Evolutionary conservation across 345 rosid genomes (phyloP).

Genomic region (Sonneratia alba): DNA sequence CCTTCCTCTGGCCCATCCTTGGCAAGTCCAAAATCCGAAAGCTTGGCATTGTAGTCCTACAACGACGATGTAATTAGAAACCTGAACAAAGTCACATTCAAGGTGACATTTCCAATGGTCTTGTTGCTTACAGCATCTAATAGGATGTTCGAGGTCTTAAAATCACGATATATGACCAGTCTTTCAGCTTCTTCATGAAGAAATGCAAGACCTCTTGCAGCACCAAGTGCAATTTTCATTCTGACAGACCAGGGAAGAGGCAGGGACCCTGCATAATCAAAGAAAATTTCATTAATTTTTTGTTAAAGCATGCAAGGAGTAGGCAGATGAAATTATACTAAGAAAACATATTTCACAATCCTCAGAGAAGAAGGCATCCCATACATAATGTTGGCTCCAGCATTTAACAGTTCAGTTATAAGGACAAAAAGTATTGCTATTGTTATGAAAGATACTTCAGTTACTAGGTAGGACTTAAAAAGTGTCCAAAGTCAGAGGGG

Average conservation of each 20-base stretch:
- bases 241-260: conserved; percentile 98
- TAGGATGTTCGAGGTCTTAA: conserved; percentile 89
- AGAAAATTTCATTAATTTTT: too few relatives aligned
- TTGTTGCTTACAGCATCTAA: conserved; percentile 62
- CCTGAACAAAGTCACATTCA: neutral
- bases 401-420: too few relatives aligned
- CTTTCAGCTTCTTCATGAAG: conserved; percentile 96
- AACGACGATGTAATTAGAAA: conserved; percentile 18
- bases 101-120: conserved; percentile 4
- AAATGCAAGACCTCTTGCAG: conserved; percentile 94
- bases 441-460: neutral
- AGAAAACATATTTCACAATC: neutral
- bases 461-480: neutral
- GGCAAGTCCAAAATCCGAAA: conserved; percentile 96
- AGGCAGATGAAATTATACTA: neutral
- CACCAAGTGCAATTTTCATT: conserved; percentile 92
- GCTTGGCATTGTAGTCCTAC: conserved; percentile 93
- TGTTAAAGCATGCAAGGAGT: neutral
- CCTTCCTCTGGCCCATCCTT: conserved; percentile 99
- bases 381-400: neutral
- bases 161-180: conserved; percentile 93
- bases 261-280: conserved; percentile 51
- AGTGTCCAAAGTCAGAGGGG: neutral
- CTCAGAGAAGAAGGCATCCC: neutral
- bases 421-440: neutral